Percentiles rank a stretch among this genome's conserved stretches.
phyloP scores from a whole-genome alignment of 2,329 filamentous ascomycete genomes.

The Botryotinia calthae region DNA sequence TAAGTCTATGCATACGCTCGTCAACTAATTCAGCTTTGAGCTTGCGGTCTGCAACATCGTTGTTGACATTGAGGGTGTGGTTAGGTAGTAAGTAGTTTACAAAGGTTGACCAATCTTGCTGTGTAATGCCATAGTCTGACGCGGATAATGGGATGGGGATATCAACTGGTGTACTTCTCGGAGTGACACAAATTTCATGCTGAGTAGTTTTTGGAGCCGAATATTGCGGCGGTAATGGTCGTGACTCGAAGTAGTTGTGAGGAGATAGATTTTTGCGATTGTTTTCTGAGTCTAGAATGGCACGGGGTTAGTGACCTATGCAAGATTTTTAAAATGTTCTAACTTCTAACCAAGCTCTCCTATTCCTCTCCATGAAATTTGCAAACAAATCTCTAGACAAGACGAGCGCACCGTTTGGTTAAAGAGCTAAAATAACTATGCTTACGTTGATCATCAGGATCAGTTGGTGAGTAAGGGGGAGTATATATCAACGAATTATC shows the following conservation, averaged over 20 bases:
- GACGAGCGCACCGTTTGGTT: too few relatives aligned
- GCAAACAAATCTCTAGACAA: background rate
- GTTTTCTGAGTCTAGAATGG: background rate
- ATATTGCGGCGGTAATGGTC: slow-evolving; percentile 38
- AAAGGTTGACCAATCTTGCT: slow-evolving; percentile 59
- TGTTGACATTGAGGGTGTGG: slow-evolving; percentile 46
- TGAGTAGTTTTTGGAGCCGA: slow-evolving; percentile 25
- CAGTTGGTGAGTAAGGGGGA: slow-evolving; percentile 30
- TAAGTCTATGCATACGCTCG: slow-evolving; percentile 33
- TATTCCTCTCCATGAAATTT: background rate
- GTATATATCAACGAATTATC: slow-evolving; percentile 33
- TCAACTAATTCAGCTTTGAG: slow-evolving; percentile 44
- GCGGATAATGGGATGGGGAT: slow-evolving; percentile 27
- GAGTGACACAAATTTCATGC: slow-evolving; percentile 25
- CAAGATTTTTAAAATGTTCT: background rate
- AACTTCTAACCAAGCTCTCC: background rate
- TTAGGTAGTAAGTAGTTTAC: slow-evolving; percentile 55
- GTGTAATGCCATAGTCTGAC: slow-evolving; percentile 45
- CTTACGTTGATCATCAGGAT: slow-evolving; percentile 28
- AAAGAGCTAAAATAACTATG: slow-evolving; percentile 16
- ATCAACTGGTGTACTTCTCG: slow-evolving; percentile 26
- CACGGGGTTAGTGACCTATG: background rate
- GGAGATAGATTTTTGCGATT: slow-evolving; percentile 22
- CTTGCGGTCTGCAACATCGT: slow-evolving; percentile 50
- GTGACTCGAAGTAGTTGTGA: slow-evolving; percentile 33